Conservation (phyloP, 257 asterid species). For the Leonotis leonurus region DNA sequence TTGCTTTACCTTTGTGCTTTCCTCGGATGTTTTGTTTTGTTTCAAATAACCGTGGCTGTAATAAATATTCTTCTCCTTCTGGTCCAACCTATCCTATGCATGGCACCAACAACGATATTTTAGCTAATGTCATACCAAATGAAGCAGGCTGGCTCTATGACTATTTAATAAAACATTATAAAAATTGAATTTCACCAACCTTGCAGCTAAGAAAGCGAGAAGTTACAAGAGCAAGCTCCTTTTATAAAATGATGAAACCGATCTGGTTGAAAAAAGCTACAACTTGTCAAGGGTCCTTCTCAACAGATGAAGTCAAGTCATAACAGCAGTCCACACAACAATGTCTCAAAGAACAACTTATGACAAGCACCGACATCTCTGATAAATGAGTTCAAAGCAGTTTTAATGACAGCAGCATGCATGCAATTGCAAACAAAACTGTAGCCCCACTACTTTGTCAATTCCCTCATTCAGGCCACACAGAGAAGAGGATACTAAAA, state of each 20-base stretch:
- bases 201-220: too few species aligned
- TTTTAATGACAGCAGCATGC: constrained; percentile 45
- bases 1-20: neutral
- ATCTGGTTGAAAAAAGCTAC: constrained; percentile 48
- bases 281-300: constrained; percentile 47
- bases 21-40: constrained; percentile 12
- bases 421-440: constrained; percentile 57
- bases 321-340: constrained; percentile 73
- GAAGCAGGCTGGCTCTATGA: too few species aligned
- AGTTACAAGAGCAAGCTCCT: constrained; percentile 76
- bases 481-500: constrained; percentile 51
- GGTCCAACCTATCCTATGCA: neutral
- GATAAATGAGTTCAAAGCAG: constrained; percentile 46
- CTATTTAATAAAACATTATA: neutral
- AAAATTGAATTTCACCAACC: constrained; percentile 36
- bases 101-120: neutral
- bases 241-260: constrained; percentile 72
- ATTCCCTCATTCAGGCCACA: constrained; percentile 19
- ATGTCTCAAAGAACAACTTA: constrained; percentile 55
- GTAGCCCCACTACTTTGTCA: constrained; percentile 23
- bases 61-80: neutral
- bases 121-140: neutral
- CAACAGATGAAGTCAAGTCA: constrained; percentile 50
- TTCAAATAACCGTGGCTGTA: constrained; percentile 27
- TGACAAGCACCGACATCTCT: constrained; percentile 40